Base-by-base conservation (phyloP, 169 alveolate species). In the Plasmodium gaboni region DNA sequence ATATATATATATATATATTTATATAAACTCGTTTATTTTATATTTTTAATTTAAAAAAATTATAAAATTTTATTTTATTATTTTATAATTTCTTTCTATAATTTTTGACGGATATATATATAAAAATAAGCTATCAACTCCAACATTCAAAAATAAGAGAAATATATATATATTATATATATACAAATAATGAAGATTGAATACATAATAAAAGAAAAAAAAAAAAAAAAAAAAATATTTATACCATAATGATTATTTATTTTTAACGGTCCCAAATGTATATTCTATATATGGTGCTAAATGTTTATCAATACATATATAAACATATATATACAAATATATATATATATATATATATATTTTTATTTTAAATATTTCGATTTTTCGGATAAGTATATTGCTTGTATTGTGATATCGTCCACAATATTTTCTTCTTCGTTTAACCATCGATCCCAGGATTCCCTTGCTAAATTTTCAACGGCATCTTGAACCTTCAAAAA, bases 371-470 rank as follows among this genome's bases (percentile, higher is more conserved):
- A 22, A 28, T 78, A 50, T 73, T 73, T 91, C 44, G 44, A 67
- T 68, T 83, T 83, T 17, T 83, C 91, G 68, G 91, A 69, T 83
- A 95, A 72, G 67, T 88, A 92, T 26, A 80, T 89, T 12, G 93
- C 94, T 51, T 92, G 93, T 55, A 93, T 92, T 70, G 97, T 95
- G 24, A 96, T 94, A 55, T 95, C 98, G 60, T 96, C 98, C n/a
- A 95, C 97, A 15, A 95, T 96, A 73, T 95, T 94, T 17, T 94
- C 96, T 71, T 96, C 98, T 71, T 96, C 96, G 61, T 83, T 92
- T 17, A 96, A 88, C 98, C 98, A 96, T 28, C 96, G 94, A 59
- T 90, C 92, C 96, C 97, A 96, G 32, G 98, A 94, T 64, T 95
- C 96, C 15, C 93, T 85, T 26, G 98, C 97, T 73, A 96, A 94